phyloP scores from a whole-genome alignment of 768 basidiomycete species.

The Panaeolus papilionaceus region DNA sequence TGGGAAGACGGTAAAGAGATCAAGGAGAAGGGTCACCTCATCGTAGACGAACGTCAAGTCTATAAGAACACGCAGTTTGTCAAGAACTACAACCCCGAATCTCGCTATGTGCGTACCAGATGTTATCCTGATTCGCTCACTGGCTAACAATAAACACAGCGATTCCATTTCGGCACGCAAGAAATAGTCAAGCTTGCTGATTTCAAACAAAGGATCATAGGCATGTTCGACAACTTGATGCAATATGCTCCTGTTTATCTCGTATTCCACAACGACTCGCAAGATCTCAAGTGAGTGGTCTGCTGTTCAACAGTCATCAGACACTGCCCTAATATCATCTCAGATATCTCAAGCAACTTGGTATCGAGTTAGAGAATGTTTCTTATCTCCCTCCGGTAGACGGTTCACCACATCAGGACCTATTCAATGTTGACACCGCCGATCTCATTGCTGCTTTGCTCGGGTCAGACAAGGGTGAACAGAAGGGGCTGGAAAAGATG shows the following conservation, averaged over 20 bases:
- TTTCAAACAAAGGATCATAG: constrained; percentile 59
- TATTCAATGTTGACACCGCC: constrained; percentile 76
- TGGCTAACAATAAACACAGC: constrained; percentile 40
- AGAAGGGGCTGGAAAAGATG: constrained; percentile 61
- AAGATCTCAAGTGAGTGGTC: constrained; percentile 74
- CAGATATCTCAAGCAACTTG: constrained; percentile 66
- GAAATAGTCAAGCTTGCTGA: constrained; percentile 53
- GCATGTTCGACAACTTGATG: constrained; percentile 47
- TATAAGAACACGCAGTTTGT: constrained; percentile 71
- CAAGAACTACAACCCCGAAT: constrained; percentile 44
- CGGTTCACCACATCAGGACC: constrained; percentile 56
- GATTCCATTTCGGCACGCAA: constrained; percentile 72
- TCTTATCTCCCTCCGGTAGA: constrained; percentile 56
- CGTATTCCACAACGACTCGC: constrained; percentile 79
- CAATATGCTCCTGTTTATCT: constrained; percentile 70
- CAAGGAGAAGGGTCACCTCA: constrained; percentile 61
- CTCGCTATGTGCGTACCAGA: constrained; percentile 51
- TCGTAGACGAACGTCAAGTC: constrained; percentile 64
- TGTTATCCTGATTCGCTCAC: not conserved
- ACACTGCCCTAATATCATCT: constrained; percentile 17
- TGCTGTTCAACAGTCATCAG: not conserved
- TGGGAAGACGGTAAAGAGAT: constrained; percentile 61
- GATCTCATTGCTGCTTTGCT: constrained; percentile 79
- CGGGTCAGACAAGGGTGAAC: constrained; percentile 59
- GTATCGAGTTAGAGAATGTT: constrained; percentile 58